Evolutionary conservation across 208 protist species (phyloP).

Genomic region (Leishmania gerbilli): DNA sequence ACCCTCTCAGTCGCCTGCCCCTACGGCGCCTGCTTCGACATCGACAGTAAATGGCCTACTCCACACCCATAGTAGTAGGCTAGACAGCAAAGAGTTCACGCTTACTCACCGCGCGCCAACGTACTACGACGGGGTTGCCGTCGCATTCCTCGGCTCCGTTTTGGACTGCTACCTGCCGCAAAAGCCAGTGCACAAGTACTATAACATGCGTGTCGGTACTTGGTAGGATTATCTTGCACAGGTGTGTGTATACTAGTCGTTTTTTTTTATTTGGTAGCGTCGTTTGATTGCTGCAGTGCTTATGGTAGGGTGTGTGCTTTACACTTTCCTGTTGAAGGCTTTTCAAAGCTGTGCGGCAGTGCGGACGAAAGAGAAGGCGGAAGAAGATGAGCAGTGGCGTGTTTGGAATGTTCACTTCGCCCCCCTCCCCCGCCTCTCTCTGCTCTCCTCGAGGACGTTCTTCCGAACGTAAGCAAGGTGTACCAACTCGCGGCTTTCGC

Average conservation of each 20-base stretch:
- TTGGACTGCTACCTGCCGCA: conserved; percentile 85
- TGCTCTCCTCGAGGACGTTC: background rate
- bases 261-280: background rate
- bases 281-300: background rate
- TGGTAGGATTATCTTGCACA: conserved; percentile 13
- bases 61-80: background rate
- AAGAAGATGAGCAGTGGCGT: background rate
- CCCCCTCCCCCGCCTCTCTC: background rate
- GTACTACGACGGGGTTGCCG: conserved; percentile 81
- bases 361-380: background rate
- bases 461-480: background rate
- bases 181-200: conserved; percentile 69
- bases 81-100: background rate
- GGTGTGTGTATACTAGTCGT: background rate
- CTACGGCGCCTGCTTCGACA: too few species aligned
- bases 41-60: background rate
- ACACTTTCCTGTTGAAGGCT: background rate
- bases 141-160: conserved; percentile 77
- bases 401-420: background rate
- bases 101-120: conserved; percentile 37
- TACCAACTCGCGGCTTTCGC: background rate
- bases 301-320: background rate
- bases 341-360: background rate
- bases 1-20: background rate
- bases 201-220: conserved; percentile 70